Conservation (phyloP, 208 protist species). For the Leptomonas seymouri region DNA sequence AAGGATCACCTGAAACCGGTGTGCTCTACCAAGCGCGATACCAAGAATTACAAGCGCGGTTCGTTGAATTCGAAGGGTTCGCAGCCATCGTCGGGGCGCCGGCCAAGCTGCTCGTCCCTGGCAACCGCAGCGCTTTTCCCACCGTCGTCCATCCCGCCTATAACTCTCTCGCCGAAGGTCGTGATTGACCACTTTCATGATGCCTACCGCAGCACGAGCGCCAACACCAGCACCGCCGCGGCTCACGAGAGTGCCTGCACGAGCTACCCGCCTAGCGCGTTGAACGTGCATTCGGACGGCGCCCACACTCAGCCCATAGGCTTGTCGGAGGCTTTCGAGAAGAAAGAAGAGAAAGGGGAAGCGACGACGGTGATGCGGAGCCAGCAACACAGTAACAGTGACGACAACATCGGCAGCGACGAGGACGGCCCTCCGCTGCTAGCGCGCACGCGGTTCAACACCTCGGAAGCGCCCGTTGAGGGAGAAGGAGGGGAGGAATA, state of each 20-base stretch:
- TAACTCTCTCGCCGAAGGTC: constrained; percentile 4
- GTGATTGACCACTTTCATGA: constrained; percentile 25
- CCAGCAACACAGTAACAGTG: not conserved
- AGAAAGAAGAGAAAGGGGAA: not conserved
- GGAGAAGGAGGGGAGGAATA: not conserved
- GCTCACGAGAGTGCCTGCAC: not conserved
- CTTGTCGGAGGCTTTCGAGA: too few relatives aligned
- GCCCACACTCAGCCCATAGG: too few relatives aligned
- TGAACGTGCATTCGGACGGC: not conserved
- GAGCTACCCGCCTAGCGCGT: not conserved
- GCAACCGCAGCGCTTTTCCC: not conserved
- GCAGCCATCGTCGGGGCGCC: not conserved
- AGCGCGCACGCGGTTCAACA: constrained; percentile 10
- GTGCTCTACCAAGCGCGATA: not conserved
- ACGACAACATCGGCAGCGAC: not conserved
- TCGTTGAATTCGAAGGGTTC: not conserved
- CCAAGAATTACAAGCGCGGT: not conserved
- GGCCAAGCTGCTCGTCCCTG: not conserved
- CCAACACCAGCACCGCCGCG: not conserved
- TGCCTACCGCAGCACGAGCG: constrained; percentile 6
- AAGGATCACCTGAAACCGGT: constrained; percentile 17
- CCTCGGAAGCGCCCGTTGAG: not conserved
- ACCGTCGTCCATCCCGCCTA: constrained; percentile 5
- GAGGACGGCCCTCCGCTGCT: constrained; percentile 10
- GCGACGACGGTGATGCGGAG: not conserved